Evolutionary conservation across 441 rosid species (phyloP), one percentile per base, ranked within the genome.

Genomic region (Gossypium trilobum): DNA sequence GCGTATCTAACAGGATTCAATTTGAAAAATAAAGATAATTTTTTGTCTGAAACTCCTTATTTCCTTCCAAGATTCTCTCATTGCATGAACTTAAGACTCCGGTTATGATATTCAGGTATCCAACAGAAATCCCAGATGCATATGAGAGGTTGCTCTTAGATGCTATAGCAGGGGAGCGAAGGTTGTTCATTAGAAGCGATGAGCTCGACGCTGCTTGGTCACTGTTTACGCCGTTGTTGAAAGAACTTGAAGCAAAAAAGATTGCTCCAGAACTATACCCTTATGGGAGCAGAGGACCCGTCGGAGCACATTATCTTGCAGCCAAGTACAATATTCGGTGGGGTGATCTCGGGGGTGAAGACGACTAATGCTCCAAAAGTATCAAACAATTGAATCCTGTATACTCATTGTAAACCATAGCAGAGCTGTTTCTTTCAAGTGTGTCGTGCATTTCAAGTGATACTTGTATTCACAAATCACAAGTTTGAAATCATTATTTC

Each of bases 151-250:
- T 93, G 8, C 87, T 94, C 57, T 77, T 91, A 67, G 98, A 94
- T 78, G 95, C 96, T 2, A 82, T 91, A 2, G 96, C 86, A 80
- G 97, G 97, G 55, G 98, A 94, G 77, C 75, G 95, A 46, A 85
- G 97, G 73, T 74, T 94, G 75, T 94, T 91, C 76, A 94, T 90
- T 27, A 82, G 97, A 73, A 94, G 97, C 55, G 98, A 94, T 57
- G 98, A 94, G 87, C 90, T 94, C 1, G 88, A 91, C 78, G 96
- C 98, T 70, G 96, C 96, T 6, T 91, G 98, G 97, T 77, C 84
- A 61, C 70, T 94, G 36, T 94, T 94, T 74, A 89, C 96, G 17
- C 98, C 97, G 36, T 73, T 84, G 75, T 78, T 93, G 74, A 88
- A 84, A 79, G 91, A 91, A 67, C 87, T 93, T 0, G 93, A 91